phyloP scores from a whole-genome alignment of 352 stramenopile species.

The Phytopythium litorale region DNA sequence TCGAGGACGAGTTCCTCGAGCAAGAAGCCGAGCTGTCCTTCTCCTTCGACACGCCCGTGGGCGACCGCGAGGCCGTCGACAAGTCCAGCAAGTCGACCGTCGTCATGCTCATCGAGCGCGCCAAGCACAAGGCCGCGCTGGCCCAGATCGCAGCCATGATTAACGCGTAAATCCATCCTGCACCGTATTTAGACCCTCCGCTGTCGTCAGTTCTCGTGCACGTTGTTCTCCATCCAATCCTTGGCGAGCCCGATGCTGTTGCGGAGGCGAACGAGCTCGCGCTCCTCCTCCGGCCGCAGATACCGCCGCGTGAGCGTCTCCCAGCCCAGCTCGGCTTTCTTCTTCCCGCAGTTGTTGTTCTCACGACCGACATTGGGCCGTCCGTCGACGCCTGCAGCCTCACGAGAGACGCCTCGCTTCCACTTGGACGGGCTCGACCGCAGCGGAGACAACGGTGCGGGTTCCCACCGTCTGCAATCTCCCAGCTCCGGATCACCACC shows the following conservation, averaged over 20 bases:
- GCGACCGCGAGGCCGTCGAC: slow-evolving; percentile 55
- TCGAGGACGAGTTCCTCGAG: slow-evolving; percentile 87
- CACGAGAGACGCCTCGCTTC: slow-evolving; percentile 51
- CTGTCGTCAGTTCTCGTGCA: background rate
- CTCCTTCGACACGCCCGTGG: slow-evolving; percentile 64
- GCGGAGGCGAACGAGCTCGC: slow-evolving; percentile 39
- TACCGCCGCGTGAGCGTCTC: slow-evolving; percentile 29
- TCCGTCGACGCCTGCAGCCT: slow-evolving; percentile 3
- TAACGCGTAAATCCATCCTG: slow-evolving; percentile 47
- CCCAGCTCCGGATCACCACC: background rate
- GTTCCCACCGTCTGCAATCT: slow-evolving; percentile 12
- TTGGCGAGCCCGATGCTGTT: slow-evolving; percentile 65
- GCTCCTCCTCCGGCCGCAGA: slow-evolving; percentile 52
- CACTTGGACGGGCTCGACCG: slow-evolving; percentile 43
- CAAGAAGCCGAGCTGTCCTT: slow-evolving; percentile 64
- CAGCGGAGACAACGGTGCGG: slow-evolving; percentile 43
- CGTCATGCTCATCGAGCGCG: slow-evolving; percentile 73
- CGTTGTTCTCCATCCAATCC: slow-evolving; percentile 53
- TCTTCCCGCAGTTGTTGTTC: background rate
- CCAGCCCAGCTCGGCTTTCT: background rate
- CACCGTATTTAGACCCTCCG: slow-evolving; percentile 41
- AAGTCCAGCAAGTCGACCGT: slow-evolving; percentile 64
- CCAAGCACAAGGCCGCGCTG: slow-evolving; percentile 81
- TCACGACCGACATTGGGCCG: background rate
- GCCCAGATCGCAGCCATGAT: slow-evolving; percentile 77